phyloP scores from a whole-genome alignment of 192 early-diverging fungal genomes.

The Coemansia sp. region DNA sequence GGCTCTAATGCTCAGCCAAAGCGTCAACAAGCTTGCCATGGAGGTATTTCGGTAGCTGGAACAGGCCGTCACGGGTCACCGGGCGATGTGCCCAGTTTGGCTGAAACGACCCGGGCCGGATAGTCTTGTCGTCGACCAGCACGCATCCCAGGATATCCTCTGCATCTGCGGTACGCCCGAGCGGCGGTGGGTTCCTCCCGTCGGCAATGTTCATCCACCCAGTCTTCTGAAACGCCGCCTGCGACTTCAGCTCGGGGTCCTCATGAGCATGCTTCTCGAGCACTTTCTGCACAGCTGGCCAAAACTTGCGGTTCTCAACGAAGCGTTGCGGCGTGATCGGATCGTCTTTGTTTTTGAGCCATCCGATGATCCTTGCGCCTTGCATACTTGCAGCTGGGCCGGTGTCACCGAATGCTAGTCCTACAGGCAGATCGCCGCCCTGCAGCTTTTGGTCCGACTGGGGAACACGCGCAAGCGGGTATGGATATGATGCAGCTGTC shows the following conservation, averaged over 20 bases:
- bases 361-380: constrained; percentile 28
- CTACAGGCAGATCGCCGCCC: neutral
- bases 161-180: constrained; percentile 39
- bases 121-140: constrained; percentile 29
- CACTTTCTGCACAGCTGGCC: constrained; percentile 27
- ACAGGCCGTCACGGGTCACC: constrained; percentile 39
- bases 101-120: constrained; percentile 40
- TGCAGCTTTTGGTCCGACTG: neutral
- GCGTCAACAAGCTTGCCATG: constrained; percentile 32
- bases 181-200: constrained; percentile 47
- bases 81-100: constrained; percentile 42
- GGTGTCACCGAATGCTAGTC: constrained; percentile 13
- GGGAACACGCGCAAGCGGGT: constrained; percentile 19
- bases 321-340: constrained; percentile 35
- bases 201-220: constrained; percentile 55
- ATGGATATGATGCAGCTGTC: constrained; percentile 26
- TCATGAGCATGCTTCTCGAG: constrained; percentile 42
- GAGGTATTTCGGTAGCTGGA: constrained; percentile 48
- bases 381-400: neutral
- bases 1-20: neutral
- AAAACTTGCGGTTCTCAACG: constrained; percentile 45
- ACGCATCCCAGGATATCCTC: constrained; percentile 52
- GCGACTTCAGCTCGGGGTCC: constrained; percentile 52
- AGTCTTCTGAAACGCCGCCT: constrained; percentile 46
- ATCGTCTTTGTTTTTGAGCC: constrained; percentile 21